These are phyloP conservation scores for Apiospora pterosperma DNA, from an alignment of 2,329 filamentous ascomycete genomes.

Conservation along the genomic window DNA sequence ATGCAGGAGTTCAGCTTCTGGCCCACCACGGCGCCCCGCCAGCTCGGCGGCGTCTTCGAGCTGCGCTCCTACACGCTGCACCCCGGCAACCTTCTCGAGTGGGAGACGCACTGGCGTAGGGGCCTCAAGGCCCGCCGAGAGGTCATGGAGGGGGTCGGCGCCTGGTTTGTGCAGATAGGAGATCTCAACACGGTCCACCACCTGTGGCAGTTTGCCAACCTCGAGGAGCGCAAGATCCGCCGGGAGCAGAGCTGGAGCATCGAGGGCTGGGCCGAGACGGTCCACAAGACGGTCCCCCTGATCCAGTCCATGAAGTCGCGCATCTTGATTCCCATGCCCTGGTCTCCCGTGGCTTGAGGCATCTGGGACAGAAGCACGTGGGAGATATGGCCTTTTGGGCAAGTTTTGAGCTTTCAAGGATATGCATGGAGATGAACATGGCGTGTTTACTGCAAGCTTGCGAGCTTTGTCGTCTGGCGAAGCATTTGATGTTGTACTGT, in stretches of 20 bases:
- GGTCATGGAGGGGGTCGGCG: conserved; percentile 97
- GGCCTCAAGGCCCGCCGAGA: conserved; percentile 87
- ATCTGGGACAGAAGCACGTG: neutral
- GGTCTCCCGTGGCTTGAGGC: conserved; percentile 81
- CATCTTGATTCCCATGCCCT: conserved; percentile 90
- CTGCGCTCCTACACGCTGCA: conserved; percentile 94
- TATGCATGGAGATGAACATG: neutral
- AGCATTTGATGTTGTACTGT: neutral
- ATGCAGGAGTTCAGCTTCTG: conserved; percentile 99
- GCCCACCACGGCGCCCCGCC: conserved; percentile 88
- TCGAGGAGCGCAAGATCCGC: conserved; percentile 87
- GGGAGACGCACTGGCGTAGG: conserved; percentile 97
- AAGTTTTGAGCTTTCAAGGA: neutral
- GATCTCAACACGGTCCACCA: conserved; percentile 98
- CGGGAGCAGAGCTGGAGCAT: conserved; percentile 94
- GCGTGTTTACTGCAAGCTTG: neutral
- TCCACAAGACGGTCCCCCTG: conserved; percentile 96
- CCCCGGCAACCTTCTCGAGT: conserved; percentile 92
- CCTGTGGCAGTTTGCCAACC: conserved; percentile 95
- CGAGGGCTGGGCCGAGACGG: conserved; percentile 94
- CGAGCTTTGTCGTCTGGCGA: conserved; percentile 8
- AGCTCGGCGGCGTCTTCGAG: conserved; percentile 91
- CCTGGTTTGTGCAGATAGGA: conserved; percentile 98
- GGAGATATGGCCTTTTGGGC: neutral
- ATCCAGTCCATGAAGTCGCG: conserved; percentile 96